A percentile compares a stretch with the other conserved stretches of the same genome.
phyloP scores from a whole-genome alignment of 164 flowering plant species.

The Cinnamomum chago region DNA sequence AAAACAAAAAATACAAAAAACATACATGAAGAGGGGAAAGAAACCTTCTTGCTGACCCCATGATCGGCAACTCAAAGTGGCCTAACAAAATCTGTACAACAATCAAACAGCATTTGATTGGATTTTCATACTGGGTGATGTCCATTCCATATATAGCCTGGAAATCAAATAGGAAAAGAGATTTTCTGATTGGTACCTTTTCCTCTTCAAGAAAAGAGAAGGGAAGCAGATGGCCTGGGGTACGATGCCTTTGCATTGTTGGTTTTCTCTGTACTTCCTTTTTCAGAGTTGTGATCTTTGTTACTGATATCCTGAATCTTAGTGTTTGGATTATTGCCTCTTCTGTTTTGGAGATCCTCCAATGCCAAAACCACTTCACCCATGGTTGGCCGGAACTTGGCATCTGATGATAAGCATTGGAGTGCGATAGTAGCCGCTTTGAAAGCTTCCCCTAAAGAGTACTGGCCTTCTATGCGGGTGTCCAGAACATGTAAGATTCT shows the following conservation, averaged over 20 bases:
- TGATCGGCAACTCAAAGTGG: too few species aligned
- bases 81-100: background rate
- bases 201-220: constrained; percentile 14
- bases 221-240: constrained; percentile 46
- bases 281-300: constrained; percentile 11
- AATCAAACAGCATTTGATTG: background rate
- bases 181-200: background rate
- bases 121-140: background rate
- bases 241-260: constrained; percentile 23
- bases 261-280: constrained; percentile 16
- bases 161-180: background rate
- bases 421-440: constrained; percentile 54
- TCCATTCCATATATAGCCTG: background rate
- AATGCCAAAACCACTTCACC: constrained; percentile 48
- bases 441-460: constrained; percentile 32
- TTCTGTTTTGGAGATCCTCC: constrained; percentile 53
- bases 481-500: constrained; percentile 53
- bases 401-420: constrained; percentile 56
- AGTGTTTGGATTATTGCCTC: constrained; percentile 4
- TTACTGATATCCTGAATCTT: constrained; percentile 10
- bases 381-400: constrained; percentile 66
- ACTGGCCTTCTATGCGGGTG: constrained; percentile 61
- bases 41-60: too few species aligned
- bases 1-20: too few species aligned
- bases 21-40: too few species aligned